Percentiles rank a stretch among this genome's conserved stretches.
These are phyloP conservation scores for Globisporangium radiosum DNA, from an alignment of 352 stramenopile species.

Conservation along the genomic window DNA sequence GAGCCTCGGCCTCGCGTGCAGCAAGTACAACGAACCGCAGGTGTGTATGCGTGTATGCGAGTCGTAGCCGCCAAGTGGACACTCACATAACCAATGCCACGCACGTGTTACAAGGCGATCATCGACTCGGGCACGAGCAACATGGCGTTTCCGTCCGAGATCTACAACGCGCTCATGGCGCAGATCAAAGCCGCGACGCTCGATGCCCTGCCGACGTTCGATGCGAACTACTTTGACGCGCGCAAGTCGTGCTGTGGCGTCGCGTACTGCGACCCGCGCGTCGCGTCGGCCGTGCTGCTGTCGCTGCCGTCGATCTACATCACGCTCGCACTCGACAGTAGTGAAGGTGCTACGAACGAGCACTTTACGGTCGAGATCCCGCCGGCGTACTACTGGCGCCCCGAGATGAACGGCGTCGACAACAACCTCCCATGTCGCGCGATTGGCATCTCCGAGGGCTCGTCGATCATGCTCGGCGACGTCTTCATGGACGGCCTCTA, in stretches of 20 bases:
- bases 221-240: conserved; percentile 67
- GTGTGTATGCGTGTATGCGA: conserved; percentile 6
- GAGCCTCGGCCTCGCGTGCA: conserved; percentile 53
- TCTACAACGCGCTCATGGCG: conserved; percentile 73
- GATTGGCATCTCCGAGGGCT: conserved; percentile 72
- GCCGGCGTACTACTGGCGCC: conserved; percentile 77
- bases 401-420: conserved; percentile 66
- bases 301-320: conserved; percentile 73
- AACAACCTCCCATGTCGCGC: conserved; percentile 49
- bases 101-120: conserved; percentile 34
- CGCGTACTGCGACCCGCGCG: conserved; percentile 63
- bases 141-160: conserved; percentile 59
- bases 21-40: conserved; percentile 64
- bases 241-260: conserved; percentile 57
- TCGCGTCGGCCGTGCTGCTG: conserved; percentile 41
- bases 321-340: conserved; percentile 52
- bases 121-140: conserved; percentile 82
- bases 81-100: too few relatives aligned
- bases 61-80: not conserved
- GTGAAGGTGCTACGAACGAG: conserved; percentile 29
- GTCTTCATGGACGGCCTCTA: conserved; percentile 86
- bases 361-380: conserved; percentile 78
- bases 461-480: conserved; percentile 60
- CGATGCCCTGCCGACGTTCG: conserved; percentile 48
- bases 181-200: conserved; percentile 59